Evolutionary conservation across 169 alveolate species (phyloP).

Genomic region (Cryptosporidium sp.): DNA sequence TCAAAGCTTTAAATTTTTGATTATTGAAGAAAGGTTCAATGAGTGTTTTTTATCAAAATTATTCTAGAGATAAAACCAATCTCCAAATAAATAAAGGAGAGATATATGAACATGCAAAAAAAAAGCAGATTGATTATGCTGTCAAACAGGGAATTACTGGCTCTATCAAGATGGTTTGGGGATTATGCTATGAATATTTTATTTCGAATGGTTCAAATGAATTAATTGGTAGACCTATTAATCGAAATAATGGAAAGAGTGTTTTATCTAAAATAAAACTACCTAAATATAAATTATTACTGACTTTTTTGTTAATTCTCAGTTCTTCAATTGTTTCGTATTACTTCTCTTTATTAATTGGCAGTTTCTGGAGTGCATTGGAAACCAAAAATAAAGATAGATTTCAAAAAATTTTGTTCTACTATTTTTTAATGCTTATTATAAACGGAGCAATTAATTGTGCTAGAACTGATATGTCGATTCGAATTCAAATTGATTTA

Average conservation of each 20-base stretch:
- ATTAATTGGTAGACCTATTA: background rate
- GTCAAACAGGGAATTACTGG: constrained; percentile 47
- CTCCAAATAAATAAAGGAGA: background rate
- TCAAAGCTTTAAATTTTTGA: background rate
- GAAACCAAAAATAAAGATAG: constrained; percentile 28
- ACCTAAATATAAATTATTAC: constrained; percentile 36
- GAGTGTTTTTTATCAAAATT: background rate
- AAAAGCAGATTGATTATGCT: constrained; percentile 49
- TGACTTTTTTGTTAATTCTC: constrained; percentile 10
- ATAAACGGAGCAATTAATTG: constrained; percentile 29
- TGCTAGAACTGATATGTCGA: constrained; percentile 36
- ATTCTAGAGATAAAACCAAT: background rate
- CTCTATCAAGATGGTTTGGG: constrained; percentile 22
- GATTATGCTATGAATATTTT: constrained; percentile 18
- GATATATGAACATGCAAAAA: background rate
- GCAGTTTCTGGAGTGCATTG: constrained; percentile 50
- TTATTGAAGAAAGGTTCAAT: background rate
- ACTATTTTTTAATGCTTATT: constrained; percentile 28
- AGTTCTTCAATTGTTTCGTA: constrained; percentile 34
- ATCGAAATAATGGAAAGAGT: background rate
- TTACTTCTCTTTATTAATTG: constrained; percentile 30
- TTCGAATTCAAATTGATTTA: constrained; percentile 61
- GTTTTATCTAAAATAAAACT: background rate
- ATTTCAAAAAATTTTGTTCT: constrained; percentile 25
- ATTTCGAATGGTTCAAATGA: constrained; percentile 30